phyloP scores from a whole-genome alignment of 1,284 basidiomycete genomes.

The Tilletia walkeri region DNA sequence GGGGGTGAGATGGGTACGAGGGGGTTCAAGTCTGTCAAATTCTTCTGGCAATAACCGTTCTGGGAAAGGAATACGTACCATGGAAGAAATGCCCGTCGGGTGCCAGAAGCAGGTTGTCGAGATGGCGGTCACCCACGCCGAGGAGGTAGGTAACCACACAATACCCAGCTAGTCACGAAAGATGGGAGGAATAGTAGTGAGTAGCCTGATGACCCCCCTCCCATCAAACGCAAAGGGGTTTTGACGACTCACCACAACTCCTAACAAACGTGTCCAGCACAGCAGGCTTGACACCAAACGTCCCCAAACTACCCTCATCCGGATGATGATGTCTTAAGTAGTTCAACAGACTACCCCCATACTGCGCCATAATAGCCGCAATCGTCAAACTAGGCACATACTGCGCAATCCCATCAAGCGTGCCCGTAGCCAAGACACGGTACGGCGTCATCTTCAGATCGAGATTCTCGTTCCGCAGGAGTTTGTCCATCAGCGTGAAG shows the following conservation, averaged over 20 bases:
- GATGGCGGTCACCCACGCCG: slow-evolving; percentile 93
- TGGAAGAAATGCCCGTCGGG: slow-evolving; percentile 74
- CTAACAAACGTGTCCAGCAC: slow-evolving; percentile 95
- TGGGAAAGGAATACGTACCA: slow-evolving; percentile 31
- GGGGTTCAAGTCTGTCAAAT: no score
- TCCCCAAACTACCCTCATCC: slow-evolving; percentile 85
- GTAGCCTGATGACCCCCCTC: slow-evolving; percentile 6
- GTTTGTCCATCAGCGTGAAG: slow-evolving; percentile 93
- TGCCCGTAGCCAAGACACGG: slow-evolving; percentile 87
- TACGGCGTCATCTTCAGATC: slow-evolving; percentile 91
- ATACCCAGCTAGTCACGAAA: slow-evolving; percentile 73
- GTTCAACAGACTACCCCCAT: slow-evolving; percentile 75
- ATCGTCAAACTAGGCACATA: slow-evolving; percentile 94
- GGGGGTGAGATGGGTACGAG: neutral
- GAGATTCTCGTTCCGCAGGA: slow-evolving; percentile 90
- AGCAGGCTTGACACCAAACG: slow-evolving; percentile 82
- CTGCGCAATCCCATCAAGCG: slow-evolving; percentile 90
- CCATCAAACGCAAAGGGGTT: neutral
- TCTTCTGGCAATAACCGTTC: no score
- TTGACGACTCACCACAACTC: slow-evolving; percentile 77
- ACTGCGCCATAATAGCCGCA: slow-evolving; percentile 76
- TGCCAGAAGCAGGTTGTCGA: slow-evolving; percentile 89
- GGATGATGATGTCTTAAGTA: slow-evolving; percentile 82
- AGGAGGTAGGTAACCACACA: slow-evolving; percentile 96
- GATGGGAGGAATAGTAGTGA: neutral